These are phyloP conservation scores for Hysterium pulicare DNA, from an alignment of 2,329 filamentous ascomycete genomes.

Conservation along the genomic window DNA sequence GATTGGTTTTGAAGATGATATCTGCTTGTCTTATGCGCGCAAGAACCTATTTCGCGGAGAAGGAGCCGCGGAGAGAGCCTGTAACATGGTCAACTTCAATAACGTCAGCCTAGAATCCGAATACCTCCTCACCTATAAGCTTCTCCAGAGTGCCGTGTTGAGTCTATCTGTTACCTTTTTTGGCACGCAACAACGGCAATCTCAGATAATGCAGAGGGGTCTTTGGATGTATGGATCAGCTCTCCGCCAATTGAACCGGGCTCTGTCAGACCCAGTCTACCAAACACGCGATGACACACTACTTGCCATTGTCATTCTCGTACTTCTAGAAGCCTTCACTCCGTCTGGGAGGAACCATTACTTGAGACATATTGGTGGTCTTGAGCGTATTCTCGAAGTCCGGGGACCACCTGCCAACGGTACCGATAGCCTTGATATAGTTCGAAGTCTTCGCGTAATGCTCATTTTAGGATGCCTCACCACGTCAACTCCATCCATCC, in stretches of 20 bases:
- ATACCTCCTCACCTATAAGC: no score
- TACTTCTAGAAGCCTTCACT: slow-evolving; percentile 26
- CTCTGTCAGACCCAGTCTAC: slow-evolving; percentile 14
- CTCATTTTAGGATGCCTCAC: slow-evolving; percentile 23
- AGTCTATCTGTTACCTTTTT: slow-evolving; percentile 25
- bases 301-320: slow-evolving; percentile 22
- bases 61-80: slow-evolving; percentile 25
- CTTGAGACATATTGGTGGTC: slow-evolving; percentile 23
- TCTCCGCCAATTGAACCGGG: slow-evolving; percentile 19
- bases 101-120: slow-evolving; percentile 14
- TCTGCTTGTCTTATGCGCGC: slow-evolving; percentile 25
- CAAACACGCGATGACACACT: slow-evolving; percentile 24
- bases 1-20: slow-evolving; percentile 18
- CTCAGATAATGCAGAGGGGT: slow-evolving; percentile 15
- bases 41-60: slow-evolving; percentile 22
- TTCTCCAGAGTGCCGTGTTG: slow-evolving; percentile 21
- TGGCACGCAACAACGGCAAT: slow-evolving; percentile 22
- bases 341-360: slow-evolving; percentile 25
- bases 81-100: slow-evolving; percentile 16
- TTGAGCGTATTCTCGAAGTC: slow-evolving; percentile 24
- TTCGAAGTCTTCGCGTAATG: slow-evolving; percentile 18
- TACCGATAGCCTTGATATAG: slow-evolving; percentile 12
- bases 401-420: slow-evolving; percentile 18
- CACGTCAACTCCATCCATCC: slow-evolving; percentile 4
- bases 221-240: slow-evolving; percentile 24